phyloP scores from a whole-genome alignment of 345 rosid species.

The Fremontodendron californicum region DNA sequence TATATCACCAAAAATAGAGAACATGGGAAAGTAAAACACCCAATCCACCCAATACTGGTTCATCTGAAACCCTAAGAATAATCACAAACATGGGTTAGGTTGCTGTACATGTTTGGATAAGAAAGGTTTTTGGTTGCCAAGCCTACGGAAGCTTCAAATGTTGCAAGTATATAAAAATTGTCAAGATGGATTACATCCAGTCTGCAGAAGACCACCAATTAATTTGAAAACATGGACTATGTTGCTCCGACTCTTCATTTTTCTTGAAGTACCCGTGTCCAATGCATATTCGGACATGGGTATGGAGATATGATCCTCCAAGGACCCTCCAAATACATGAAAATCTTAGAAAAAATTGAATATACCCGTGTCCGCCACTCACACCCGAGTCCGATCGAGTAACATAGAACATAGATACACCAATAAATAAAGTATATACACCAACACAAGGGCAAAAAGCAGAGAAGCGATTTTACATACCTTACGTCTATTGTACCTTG shows the following conservation, averaged over 20 bases:
- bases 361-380: no score
- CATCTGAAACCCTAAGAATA: neutral
- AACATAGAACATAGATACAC: no score
- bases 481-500: constrained; percentile 39
- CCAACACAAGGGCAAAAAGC: neutral
- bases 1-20: no score
- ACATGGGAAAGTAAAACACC: neutral
- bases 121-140: neutral
- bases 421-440: neutral
- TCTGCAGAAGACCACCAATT: neutral
- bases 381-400: no score
- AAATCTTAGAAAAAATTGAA: no score
- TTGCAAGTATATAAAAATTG: neutral
- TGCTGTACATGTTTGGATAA: neutral
- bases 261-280: no score
- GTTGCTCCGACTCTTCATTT: no score
- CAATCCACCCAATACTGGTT: neutral
- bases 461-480: constrained; percentile 19
- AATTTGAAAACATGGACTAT: neutral
- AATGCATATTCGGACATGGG: no score
- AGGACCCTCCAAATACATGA: no score
- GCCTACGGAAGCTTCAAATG: neutral
- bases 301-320: no score
- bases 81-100: neutral
- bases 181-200: neutral